Evolutionary conservation across 1,284 basidiomycete species (phyloP), one percentile per base, ranked within the genome.

Genomic region (Sanghuangporus weigelae): DNA sequence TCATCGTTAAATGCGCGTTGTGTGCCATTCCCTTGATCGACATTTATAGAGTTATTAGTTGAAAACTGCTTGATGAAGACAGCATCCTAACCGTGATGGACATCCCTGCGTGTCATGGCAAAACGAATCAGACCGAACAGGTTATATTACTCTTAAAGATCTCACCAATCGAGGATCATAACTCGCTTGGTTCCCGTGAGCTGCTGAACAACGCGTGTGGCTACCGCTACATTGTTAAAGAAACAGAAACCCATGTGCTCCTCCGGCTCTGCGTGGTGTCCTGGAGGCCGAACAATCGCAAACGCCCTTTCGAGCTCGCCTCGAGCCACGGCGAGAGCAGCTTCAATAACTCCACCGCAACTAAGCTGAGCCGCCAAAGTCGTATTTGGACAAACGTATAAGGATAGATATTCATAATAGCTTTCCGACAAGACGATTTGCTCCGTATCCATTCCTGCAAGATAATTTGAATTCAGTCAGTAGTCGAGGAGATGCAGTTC

Each of bases 221-320:
- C 96, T 6, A 99, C 91, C 1, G 96, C 92, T 21, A 97, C 96
- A 70, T 99, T 99, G 76, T 99, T 99, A 79, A 95, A 98, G 78
- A 99, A 96, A 76, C 97, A 99, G 76, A 99, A 99, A 0, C 97
- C 97, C 93, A 98, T 98, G 71, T 95, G 92, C 73, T 95, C 92
- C 68, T 96, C 90, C 1, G 97, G 97, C 75, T 99, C 97, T 19
- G 97, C 96, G 71, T 99, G 97, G 73, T 99, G 97, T 0, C 97
- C 97, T 0, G 97, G 97, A 10, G 97, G 97, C 26, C 97, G 85
- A 40, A 99, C 94, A 68, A 99, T 94, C 1, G 97, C 97, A 71
- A 99, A 92, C 0, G 93, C 84, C 72, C 96, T 98, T 69, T 89
- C 83, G 40, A 98, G 81, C 67, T 87, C 81, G 4, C 89, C 87